Evolutionary conservation across 169 alveolate species (phyloP).

Genomic region (Plasmodium gaboni): DNA sequence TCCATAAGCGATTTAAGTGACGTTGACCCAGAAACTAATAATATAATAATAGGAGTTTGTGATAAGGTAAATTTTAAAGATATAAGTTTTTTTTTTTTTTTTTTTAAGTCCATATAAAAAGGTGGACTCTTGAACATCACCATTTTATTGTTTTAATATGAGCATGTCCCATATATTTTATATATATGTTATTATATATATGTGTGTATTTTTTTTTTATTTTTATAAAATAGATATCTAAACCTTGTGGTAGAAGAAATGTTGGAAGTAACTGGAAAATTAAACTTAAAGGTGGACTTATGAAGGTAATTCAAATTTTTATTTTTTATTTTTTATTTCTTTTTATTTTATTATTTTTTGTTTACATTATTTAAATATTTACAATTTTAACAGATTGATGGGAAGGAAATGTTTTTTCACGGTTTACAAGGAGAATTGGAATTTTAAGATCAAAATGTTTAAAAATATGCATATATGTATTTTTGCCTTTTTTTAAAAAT

Average conservation of each 20-base stretch:
- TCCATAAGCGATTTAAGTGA: conserved; percentile 72
- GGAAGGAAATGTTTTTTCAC: conserved; percentile 72
- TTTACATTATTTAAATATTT: conserved; percentile 4
- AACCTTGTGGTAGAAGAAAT: conserved; percentile 70
- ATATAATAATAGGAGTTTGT: conserved; percentile 39
- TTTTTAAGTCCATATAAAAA: background rate
- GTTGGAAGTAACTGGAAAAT: conserved; percentile 69
- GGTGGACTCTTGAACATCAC: background rate
- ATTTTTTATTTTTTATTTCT: background rate
- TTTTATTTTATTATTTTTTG: background rate
- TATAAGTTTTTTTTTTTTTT: background rate
- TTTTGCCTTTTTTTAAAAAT: too few relatives aligned
- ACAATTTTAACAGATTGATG: conserved; percentile 39
- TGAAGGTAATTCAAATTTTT: conserved; percentile 25
- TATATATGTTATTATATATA: background rate
- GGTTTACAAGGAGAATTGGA: conserved; percentile 71
- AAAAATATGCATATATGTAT: too few relatives aligned
- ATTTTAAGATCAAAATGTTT: background rate
- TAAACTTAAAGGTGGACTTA: conserved; percentile 67
- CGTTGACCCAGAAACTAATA: conserved; percentile 71
- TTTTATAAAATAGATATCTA: conserved; percentile 35
- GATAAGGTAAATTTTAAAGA: conserved; percentile 31
- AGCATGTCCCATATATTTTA: too few relatives aligned
- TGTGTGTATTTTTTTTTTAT: background rate
- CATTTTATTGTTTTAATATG: too few relatives aligned